These are phyloP conservation scores for Lepiota brunneoincarnata DNA, from an alignment of 768 basidiomycete species.

Conservation along the genomic window DNA sequence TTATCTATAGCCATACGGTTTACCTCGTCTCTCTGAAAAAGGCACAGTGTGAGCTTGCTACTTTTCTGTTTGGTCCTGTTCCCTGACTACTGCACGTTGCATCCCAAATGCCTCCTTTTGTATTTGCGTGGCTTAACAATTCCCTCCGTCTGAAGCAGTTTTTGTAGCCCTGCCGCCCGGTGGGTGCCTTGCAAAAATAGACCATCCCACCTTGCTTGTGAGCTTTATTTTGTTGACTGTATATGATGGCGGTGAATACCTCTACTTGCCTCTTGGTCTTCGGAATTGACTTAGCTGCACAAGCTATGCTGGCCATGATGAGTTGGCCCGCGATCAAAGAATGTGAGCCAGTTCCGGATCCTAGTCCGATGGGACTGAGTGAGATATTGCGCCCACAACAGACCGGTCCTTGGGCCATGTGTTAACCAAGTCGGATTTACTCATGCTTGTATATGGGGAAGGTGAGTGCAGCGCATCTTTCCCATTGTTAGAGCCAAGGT, in stretches of 20 bases:
- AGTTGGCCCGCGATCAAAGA: neutral
- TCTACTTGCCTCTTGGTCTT: neutral
- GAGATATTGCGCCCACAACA: no score
- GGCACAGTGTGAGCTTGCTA: no score
- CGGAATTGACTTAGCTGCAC: neutral
- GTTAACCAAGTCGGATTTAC: neutral
- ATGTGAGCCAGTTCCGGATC: neutral
- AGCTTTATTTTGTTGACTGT: neutral
- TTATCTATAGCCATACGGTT: no score
- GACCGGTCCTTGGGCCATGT: no score
- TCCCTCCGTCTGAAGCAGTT: neutral
- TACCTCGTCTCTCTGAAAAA: no score
- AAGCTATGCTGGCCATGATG: neutral
- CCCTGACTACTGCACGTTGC: no score
- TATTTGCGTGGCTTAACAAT: neutral
- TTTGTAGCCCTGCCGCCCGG: neutral
- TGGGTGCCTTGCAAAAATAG: neutral
- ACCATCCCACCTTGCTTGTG: neutral
- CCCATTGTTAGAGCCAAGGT: no score
- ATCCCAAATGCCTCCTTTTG: no score
- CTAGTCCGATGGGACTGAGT: neutral
- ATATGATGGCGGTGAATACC: neutral
- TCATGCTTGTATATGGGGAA: neutral
- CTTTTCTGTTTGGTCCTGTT: neutral
- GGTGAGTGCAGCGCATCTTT: neutral